Evolutionary conservation across 805 yeast species (phyloP).

Genomic region (Nematodospora valgi): DNA sequence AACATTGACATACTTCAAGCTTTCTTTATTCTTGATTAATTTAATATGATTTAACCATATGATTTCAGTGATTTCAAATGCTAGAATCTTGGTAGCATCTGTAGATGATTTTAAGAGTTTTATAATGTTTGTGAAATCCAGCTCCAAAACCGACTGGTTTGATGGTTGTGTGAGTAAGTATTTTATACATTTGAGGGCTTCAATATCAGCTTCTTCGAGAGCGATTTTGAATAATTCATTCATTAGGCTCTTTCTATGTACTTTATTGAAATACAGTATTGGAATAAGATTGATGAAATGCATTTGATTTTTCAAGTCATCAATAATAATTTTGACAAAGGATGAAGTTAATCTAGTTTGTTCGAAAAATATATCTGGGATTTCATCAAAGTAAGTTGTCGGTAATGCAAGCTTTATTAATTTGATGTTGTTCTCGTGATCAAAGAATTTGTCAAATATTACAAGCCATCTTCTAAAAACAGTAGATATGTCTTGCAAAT

Average conservation of each 20-base stretch:
- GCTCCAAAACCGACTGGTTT: constrained; percentile 50
- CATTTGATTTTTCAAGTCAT: constrained; percentile 4
- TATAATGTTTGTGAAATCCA: constrained; percentile 24
- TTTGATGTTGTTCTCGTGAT: constrained; percentile 20
- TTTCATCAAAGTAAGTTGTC: constrained; percentile 12
- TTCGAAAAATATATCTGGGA: constrained; percentile 46
- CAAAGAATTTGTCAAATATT: constrained; percentile 35
- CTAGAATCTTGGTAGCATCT: neutral
- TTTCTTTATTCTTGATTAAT: constrained; percentile 30
- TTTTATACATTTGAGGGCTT: constrained; percentile 17
- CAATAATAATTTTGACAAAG: constrained; percentile 19
- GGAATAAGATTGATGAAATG: constrained; percentile 34
- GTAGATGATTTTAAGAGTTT: constrained; percentile 13
- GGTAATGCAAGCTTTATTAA: constrained; percentile 24
- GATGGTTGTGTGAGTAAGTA: constrained; percentile 51
- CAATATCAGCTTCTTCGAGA: constrained; percentile 2
- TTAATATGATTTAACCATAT: constrained; percentile 41
- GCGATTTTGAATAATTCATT: constrained; percentile 11
- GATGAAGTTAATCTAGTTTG: constrained; percentile 36
- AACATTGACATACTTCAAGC: constrained; percentile 18
- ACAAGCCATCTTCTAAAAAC: constrained; percentile 55
- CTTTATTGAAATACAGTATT: constrained; percentile 42
- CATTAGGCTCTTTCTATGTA: constrained; percentile 14
- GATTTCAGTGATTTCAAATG: constrained; percentile 23
- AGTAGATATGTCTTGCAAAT: constrained; percentile 10